These are phyloP conservation scores for Triangularia setosa DNA, from an alignment of 2,329 filamentous ascomycete genomes.

Conservation along the genomic window DNA sequence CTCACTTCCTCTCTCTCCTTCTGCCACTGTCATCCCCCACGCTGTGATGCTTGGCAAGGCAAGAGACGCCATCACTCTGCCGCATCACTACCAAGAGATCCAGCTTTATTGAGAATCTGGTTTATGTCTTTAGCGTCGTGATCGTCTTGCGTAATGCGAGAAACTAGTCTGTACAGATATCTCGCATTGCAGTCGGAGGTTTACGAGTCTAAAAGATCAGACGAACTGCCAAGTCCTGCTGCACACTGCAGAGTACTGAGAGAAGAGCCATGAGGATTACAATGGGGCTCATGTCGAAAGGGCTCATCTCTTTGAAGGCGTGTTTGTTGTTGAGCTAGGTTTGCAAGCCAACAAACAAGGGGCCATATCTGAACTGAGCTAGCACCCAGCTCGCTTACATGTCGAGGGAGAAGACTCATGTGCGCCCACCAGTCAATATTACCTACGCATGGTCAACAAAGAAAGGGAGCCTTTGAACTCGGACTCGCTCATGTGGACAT, in stretches of 20 bases:
- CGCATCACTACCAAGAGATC: slow-evolving; percentile 5
- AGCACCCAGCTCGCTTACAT: slow-evolving; percentile 3
- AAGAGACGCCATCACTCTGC: slow-evolving; percentile 1
- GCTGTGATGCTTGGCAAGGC: background rate
- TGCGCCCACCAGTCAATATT: background rate
- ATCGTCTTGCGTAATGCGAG: slow-evolving; percentile 12
- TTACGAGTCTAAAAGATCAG: slow-evolving; percentile 18
- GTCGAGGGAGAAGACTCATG: background rate
- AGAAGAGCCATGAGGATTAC: background rate
- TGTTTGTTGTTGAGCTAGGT: background rate
- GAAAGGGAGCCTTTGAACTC: background rate
- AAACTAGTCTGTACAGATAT: background rate
- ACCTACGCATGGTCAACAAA: background rate
- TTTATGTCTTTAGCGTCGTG: slow-evolving; percentile 1
- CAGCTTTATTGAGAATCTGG: background rate
- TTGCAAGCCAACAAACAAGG: background rate
- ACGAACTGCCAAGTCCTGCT: slow-evolving; percentile 15
- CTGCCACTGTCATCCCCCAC: background rate
- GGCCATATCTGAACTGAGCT: background rate
- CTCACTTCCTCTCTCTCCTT: background rate
- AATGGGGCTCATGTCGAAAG: background rate
- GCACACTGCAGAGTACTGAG: background rate
- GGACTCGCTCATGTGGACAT: too few species aligned
- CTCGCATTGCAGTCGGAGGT: slow-evolving; percentile 13
- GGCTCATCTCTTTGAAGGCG: background rate